A percentile compares a stretch with the other conserved stretches of the same genome.
These are phyloP conservation scores for Talaromyces verruculosus DNA, from an alignment of 2,329 filamentous ascomycete genomes.

Conservation along the genomic window DNA sequence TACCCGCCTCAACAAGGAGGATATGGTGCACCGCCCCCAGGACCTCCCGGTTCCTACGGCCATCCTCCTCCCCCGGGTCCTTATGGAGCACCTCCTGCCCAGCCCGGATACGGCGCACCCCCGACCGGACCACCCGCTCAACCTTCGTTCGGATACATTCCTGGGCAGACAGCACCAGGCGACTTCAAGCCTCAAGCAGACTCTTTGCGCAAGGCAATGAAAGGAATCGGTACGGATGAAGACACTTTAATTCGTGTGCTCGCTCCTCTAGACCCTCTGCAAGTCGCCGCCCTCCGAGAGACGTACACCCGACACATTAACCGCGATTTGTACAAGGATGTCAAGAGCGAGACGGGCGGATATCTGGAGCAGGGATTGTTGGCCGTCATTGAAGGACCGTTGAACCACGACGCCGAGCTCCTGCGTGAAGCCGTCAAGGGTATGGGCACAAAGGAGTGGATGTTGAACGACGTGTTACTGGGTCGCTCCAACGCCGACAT, in stretches of 20 bases:
- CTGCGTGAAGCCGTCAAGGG: constrained; percentile 73
- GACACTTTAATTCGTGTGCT: constrained; percentile 70
- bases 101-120: constrained; percentile 29
- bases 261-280: constrained; percentile 71
- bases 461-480: constrained; percentile 84
- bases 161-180: constrained; percentile 64
- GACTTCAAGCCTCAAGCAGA: constrained; percentile 70
- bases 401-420: constrained; percentile 71
- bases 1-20: constrained; percentile 25
- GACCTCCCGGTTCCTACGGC: constrained; percentile 24
- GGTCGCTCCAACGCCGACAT: constrained; percentile 84
- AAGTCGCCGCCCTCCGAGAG: constrained; percentile 67
- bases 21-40: constrained; percentile 28
- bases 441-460: constrained; percentile 77
- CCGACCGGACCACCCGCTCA: constrained; percentile 55
- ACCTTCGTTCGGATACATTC: constrained; percentile 72
- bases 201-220: constrained; percentile 78
- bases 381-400: constrained; percentile 73
- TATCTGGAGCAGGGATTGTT: constrained; percentile 74
- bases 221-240: constrained; percentile 89
- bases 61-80: constrained; percentile 27
- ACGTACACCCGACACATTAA: constrained; percentile 65
- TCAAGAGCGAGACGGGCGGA: constrained; percentile 73
- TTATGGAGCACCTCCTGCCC: constrained; percentile 30
- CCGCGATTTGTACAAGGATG: constrained; percentile 70